Evolutionary conservation across 2,329 filamentous ascomycete genomes (phyloP), one percentile per base, ranked within the genome.

Genomic region (Colletotrichum melonis): DNA sequence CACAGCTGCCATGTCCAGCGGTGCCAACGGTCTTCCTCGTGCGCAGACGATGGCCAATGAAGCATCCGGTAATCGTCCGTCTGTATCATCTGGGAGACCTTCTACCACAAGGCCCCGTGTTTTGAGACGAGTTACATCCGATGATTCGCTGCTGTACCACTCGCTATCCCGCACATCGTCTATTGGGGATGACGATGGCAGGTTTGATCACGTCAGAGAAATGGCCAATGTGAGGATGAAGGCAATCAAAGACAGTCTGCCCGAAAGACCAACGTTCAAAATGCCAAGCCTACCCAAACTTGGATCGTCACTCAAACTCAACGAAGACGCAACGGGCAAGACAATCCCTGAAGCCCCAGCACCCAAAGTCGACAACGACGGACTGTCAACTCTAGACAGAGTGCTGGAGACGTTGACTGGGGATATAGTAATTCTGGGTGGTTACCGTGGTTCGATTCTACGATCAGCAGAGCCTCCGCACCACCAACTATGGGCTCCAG

Each of bases 401-500:
- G 85, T 86, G 79, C 79, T 97, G 59, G 91, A 93, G 59, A 86
- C 90, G 5, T 84, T 98, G 26, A 94, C 91, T 0, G 95, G 96
- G 0, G 96, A 98, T 79, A 81, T 98, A 8, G 94, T 98, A 8
- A 87, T 98, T 35, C 88, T 98, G 79, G 96, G 96, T 24, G 96
- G 96, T 16, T 98, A 98, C 79, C 89, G 96, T 76, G 96, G 96
- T 4, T 98, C 95, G 0, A 88, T 98, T n/a, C 83, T 98, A 35
- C 91, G 95, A 35, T 97, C 95, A 12, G 93, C 94, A 12, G 92
- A 95, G 74, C 89, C 93, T 9, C 93, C 94, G 4, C 91, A 96
- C 78, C 91, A 95, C n/a, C 95, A 97, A 80, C 85, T 98, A 0
- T 98, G 96, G 96, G 94, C 97, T 1, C 95, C 95, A 0, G 92